These are phyloP conservation scores for Ligustrum vulgare DNA, from an alignment of 257 asterid species.

Conservation along the genomic window DNA sequence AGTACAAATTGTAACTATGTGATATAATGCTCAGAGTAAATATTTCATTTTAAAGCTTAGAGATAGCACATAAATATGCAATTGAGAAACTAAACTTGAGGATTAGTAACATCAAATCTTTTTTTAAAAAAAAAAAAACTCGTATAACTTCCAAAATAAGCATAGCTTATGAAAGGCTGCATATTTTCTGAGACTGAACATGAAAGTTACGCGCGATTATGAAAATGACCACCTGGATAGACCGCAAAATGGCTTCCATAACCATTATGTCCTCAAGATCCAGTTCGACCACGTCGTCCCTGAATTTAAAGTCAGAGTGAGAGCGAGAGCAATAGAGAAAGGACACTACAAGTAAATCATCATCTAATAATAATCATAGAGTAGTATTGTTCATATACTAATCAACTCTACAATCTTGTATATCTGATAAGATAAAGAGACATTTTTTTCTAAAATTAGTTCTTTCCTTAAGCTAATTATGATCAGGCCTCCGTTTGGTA, in stretches of 20 bases:
- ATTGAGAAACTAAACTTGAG: background rate
- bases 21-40: background rate
- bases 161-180: background rate
- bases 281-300: conserved; percentile 90
- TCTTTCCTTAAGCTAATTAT: background rate
- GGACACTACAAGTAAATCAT: conserved; percentile 7
- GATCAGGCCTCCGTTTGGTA: too few relatives aligned
- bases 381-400: too few relatives aligned
- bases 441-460: conserved; percentile 5
- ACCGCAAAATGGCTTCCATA: conserved; percentile 97
- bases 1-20: background rate
- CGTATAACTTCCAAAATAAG: background rate
- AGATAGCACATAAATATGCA: background rate
- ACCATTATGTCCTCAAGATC: conserved; percentile 99
- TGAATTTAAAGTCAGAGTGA: conserved; percentile 32
- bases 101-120: background rate
- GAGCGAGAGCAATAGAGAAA: conserved; percentile 18
- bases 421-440: conserved; percentile 1
- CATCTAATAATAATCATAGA: background rate
- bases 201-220: conserved; percentile 9
- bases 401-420: too few relatives aligned
- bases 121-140: background rate
- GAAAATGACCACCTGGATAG: conserved; percentile 72
- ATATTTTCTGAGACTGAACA: background rate
- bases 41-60: background rate